Evolutionary conservation across 495 filamentous ascomycete species (phyloP).

Genomic region (Aspergillus cristatus): DNA sequence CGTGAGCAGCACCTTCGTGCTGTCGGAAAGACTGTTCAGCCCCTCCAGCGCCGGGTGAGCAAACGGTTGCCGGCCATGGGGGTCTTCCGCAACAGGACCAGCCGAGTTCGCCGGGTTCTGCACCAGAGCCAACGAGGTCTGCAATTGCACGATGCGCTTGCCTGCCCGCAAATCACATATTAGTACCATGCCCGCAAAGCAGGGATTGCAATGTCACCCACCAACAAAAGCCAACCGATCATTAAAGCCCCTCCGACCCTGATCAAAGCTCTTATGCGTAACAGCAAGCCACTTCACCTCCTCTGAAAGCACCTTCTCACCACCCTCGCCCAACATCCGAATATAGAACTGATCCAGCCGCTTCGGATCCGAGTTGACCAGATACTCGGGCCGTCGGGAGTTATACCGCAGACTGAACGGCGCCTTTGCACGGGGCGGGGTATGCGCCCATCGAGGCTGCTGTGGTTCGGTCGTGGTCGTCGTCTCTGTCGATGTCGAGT

Average conservation of each 20-base stretch:
- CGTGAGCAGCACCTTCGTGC: constrained; percentile 46
- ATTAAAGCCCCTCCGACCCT: constrained; percentile 88
- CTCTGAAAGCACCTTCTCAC: constrained; percentile 65
- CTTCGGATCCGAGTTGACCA: constrained; percentile 64
- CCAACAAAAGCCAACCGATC: constrained; percentile 86
- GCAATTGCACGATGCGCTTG: constrained; percentile 69
- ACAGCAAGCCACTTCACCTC: constrained; percentile 95
- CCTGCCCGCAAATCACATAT: constrained; percentile 38
- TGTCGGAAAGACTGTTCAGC: constrained; percentile 54
- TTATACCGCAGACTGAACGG: constrained; percentile 49
- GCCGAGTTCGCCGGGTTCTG: constrained; percentile 28
- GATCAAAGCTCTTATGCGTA: constrained; percentile 98
- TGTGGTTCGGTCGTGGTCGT: constrained; percentile 23
- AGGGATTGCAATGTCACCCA: constrained; percentile 33
- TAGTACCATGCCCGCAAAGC: background rate
- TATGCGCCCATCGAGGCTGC: constrained; percentile 72
- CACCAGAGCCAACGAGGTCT: constrained; percentile 64
- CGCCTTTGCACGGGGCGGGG: constrained; percentile 66
- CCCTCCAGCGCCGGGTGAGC: constrained; percentile 62
- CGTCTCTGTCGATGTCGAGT: constrained; percentile 7
- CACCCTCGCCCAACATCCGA: constrained; percentile 57
- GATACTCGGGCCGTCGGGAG: constrained; percentile 42
- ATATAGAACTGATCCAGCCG: constrained; percentile 67
- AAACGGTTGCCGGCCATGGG: constrained; percentile 56
- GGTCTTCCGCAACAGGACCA: constrained; percentile 11